Evolutionary conservation across 2,329 filamentous ascomycete species (phyloP), one percentile per base, ranked within the genome.

Genomic region (Orbilia blumenaviensis): DNA sequence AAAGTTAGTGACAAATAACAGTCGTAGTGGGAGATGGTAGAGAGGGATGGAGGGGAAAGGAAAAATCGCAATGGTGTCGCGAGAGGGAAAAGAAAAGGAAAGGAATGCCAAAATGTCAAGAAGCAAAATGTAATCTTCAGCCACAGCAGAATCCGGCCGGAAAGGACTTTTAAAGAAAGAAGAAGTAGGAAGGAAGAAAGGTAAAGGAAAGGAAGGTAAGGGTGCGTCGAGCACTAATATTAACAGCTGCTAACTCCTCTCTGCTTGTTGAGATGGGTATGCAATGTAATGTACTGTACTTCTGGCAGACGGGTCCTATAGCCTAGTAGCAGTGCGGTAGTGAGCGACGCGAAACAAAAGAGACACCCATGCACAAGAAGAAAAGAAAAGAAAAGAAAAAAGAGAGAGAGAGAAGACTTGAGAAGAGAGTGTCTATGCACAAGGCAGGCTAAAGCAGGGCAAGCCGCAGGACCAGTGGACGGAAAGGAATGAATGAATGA

Each of bases 171-270:
- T 63, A 46, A 64, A 50, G 56, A 66, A 34, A 58, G 48, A 64
- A 50, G 48, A 56, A 61, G 34, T 32, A 68, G 50, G 48, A 64
- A 54, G 58, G 60, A 72, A 66, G 63, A 60, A 66, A 50, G 21
- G 32, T n/a, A 29, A 50, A 41, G 46, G 60, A 62, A 54, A 38
- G 67, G 38, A 72, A 56, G 60, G 66, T 54, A 72, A 60, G 67
- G 67, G 67, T 72, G 67, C 67, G 32, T 72, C 67, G 60, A 72
- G 67, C 67, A 72, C 67, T 72, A 56, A 72, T 72, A 64, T 72
- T 72, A 72, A 56, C 52, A 38, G 32, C 52, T 38, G 52, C 67
- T 36, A 63, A 50, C 21, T 46, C 32, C 54, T 72, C 50, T 61
- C 41, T 44, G 27, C 46, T 44, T 44, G 38, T 44, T 44, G 38